A percentile compares a stretch with the other conserved stretches of the same genome.
Conservation (phyloP, 2,329 filamentous ascomycete species). For the Dactylellina haptotyla region DNA sequence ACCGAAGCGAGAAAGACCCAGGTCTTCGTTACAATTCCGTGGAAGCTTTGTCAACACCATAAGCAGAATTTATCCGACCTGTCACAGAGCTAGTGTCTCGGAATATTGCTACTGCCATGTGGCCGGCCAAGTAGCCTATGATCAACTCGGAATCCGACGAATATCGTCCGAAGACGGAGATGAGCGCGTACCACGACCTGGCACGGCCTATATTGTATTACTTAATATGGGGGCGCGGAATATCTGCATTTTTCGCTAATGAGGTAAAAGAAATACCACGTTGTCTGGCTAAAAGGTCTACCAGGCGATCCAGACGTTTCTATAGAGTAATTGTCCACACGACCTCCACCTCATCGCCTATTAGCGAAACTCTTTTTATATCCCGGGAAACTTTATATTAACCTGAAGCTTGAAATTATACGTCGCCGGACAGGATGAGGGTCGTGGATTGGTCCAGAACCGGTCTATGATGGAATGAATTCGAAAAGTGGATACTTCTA, state of each 20-base stretch:
- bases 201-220: constrained; percentile 21
- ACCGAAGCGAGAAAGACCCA: constrained; percentile 23
- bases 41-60: not conserved
- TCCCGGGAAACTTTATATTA: constrained; percentile 43
- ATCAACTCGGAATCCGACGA: constrained; percentile 15
- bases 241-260: constrained; percentile 15
- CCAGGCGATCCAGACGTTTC: constrained; percentile 17
- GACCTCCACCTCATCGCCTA: constrained; percentile 28
- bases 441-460: not conserved
- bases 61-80: constrained; percentile 32
- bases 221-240: constrained; percentile 41
- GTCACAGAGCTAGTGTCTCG: constrained; percentile 35
- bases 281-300: not conserved
- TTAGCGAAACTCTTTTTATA: constrained; percentile 11
- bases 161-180: not conserved
- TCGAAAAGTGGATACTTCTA: not conserved
- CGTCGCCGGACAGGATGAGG: not conserved
- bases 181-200: not conserved
- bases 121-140: constrained; percentile 6
- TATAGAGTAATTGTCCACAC: constrained; percentile 48
- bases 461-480: constrained; percentile 2
- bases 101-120: constrained; percentile 28
- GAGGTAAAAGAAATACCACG: constrained; percentile 46
- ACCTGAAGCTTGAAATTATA: constrained; percentile 17
- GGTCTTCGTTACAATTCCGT: not conserved